phyloP scores from a whole-genome alignment of 2,329 filamentous ascomycete species.

The Teratosphaeria viscida region DNA sequence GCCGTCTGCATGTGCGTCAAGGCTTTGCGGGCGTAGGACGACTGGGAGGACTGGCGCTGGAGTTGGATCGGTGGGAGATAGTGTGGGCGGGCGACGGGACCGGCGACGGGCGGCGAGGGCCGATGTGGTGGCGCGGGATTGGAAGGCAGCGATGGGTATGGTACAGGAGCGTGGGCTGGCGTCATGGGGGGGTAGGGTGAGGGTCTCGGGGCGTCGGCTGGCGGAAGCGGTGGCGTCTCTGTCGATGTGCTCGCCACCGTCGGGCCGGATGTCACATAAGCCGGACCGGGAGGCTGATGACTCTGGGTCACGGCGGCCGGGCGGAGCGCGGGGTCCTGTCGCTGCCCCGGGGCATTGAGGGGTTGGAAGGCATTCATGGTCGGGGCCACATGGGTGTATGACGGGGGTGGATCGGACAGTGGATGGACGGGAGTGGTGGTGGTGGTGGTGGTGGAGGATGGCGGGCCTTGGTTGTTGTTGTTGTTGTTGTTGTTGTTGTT shows the following conservation, averaged over 20 bases:
- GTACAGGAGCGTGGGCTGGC: not conserved
- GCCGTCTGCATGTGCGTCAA: not conserved
- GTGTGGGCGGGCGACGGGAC: not conserved
- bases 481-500: not conserved
- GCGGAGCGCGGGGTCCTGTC: not conserved
- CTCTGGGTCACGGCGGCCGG: not conserved
- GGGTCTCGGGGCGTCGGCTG: not conserved
- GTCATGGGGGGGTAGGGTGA: not conserved
- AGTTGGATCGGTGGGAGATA: not conserved
- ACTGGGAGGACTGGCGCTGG: not conserved
- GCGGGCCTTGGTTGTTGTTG: not conserved
- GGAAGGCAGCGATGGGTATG: not conserved
- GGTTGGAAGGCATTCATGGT: not conserved
- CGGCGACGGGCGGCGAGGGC: not conserved
- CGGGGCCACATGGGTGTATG: not conserved
- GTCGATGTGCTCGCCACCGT: not conserved
- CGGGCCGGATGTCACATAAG: not conserved
- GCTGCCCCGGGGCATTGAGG: not conserved
- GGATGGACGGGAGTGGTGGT: not conserved
- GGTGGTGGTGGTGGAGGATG: not conserved
- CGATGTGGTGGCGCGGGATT: not conserved
- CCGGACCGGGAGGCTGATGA: not conserved
- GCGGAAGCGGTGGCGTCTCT: not conserved
- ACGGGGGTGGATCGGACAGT: not conserved
- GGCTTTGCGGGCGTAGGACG: not conserved